Percentiles rank a stretch among this genome's conserved stretches.
These are phyloP conservation scores for Hygrophorus russula DNA, from an alignment of 768 basidiomycete species.

Conservation along the genomic window DNA sequence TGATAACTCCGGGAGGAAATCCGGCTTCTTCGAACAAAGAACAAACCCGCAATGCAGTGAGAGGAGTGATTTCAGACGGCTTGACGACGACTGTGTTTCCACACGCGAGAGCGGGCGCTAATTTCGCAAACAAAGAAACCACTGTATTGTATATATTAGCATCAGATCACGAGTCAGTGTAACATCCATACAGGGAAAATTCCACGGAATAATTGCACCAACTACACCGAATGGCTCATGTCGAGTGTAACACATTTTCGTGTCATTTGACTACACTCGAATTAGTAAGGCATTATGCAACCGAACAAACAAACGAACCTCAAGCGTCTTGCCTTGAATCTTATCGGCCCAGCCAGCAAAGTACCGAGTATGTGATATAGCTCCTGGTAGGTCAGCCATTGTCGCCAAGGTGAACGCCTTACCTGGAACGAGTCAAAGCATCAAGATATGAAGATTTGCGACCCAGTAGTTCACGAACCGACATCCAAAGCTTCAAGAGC, in stretches of 20 bases:
- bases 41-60: slow-evolving; percentile 43
- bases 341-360: slow-evolving; percentile 78
- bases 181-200: slow-evolving; percentile 21
- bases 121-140: slow-evolving; percentile 55
- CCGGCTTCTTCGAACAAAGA: slow-evolving; percentile 57
- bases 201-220: slow-evolving; percentile 48
- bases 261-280: slow-evolving; percentile 22
- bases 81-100: slow-evolving; percentile 70
- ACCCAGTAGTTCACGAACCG: slow-evolving; percentile 15
- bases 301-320: slow-evolving; percentile 10
- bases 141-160: not conserved
- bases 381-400: slow-evolving; percentile 11
- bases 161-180: not conserved
- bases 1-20: slow-evolving; percentile 67
- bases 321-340: slow-evolving; percentile 49
- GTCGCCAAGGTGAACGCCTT: slow-evolving; percentile 16
- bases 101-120: slow-evolving; percentile 66
- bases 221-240: slow-evolving; percentile 52
- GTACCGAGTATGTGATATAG: slow-evolving; percentile 40
- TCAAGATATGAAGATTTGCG: no score
- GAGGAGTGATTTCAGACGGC: slow-evolving; percentile 67
- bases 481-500: slow-evolving; percentile 40
- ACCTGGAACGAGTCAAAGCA: slow-evolving; percentile 14
- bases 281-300: not conserved
- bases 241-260: slow-evolving; percentile 44